Percentiles rank a stretch among this genome's conserved stretches.
Conservation (phyloP, 75 land plant genomes). For the Isoetes taiwanensis region DNA sequence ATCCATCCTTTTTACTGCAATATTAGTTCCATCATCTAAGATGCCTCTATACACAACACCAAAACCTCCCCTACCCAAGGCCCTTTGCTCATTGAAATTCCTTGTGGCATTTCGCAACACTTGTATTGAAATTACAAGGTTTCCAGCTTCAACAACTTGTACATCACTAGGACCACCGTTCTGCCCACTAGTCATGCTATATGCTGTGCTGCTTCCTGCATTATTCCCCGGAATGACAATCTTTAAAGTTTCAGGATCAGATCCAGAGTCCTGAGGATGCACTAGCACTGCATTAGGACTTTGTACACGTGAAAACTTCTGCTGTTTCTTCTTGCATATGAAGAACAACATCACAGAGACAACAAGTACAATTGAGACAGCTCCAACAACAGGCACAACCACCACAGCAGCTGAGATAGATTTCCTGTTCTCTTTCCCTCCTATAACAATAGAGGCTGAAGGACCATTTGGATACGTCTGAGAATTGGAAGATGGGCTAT, state of each 20-base stretch:
- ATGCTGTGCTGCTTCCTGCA: too few species aligned
- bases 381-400: constrained; percentile 19
- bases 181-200: too few species aligned
- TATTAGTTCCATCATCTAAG: constrained; percentile 77
- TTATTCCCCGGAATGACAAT: constrained; percentile 8
- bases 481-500: too few species aligned
- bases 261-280: constrained; percentile 22
- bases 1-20: constrained; percentile 97
- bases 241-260: constrained; percentile 21
- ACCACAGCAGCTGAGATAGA: constrained; percentile 5
- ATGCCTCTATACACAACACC: constrained; percentile 92
- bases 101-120: constrained; percentile 63
- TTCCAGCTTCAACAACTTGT: constrained; percentile 72
- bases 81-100: constrained; percentile 63
- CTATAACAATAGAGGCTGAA: too few species aligned
- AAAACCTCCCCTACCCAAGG: constrained; percentile 92
- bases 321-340: constrained; percentile 10
- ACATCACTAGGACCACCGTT: constrained; percentile 36
- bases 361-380: background rate
- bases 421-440: too few species aligned
- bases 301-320: constrained; percentile 14
- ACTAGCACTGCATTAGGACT: constrained; percentile 40
- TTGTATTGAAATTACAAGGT: constrained; percentile 70
- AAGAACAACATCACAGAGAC: constrained; percentile 14
- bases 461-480: too few species aligned